Conservation (phyloP, 164 flowering plant genomes). For the Paratinospora sagittata region DNA sequence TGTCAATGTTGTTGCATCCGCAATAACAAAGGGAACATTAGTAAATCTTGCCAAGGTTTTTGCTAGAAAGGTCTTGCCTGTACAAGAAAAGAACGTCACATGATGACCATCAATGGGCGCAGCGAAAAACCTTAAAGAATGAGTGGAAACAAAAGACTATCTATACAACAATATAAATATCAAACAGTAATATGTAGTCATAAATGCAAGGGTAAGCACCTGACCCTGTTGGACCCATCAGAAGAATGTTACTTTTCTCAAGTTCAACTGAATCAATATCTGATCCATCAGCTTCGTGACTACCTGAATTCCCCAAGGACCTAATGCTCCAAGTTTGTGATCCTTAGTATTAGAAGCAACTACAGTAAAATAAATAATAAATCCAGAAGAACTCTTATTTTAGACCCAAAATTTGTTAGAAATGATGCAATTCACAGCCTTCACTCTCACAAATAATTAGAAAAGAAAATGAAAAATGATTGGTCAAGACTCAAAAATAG, state of each 20-base stretch:
- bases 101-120: slow-evolving; percentile 20
- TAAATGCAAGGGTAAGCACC: slow-evolving; percentile 36
- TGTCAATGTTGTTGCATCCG: slow-evolving; percentile 92
- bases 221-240: slow-evolving; percentile 98
- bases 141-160: background rate
- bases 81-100: slow-evolving; percentile 51
- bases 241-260: slow-evolving; percentile 90
- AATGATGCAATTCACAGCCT: background rate
- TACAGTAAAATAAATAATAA: background rate
- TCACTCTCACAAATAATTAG: background rate
- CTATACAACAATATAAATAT: too few species aligned
- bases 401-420: too few species aligned
- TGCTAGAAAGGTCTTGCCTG: slow-evolving; percentile 98
- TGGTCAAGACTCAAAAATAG: background rate
- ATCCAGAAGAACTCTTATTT: background rate
- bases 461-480: background rate
- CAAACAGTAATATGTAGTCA: background rate
- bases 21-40: slow-evolving; percentile 93
- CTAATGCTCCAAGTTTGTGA: slow-evolving; percentile 32
- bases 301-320: slow-evolving; percentile 43
- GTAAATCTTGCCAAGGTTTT: slow-evolving; percentile 91
- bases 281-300: slow-evolving; percentile 25
- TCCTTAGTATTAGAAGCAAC: slow-evolving; percentile 3
- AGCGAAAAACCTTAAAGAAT: background rate
- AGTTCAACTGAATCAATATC: slow-evolving; percentile 77